A percentile compares a stretch with the other conserved stretches of the same genome.
Conservation (phyloP, 352 stramenopile species). For the Phytophthora megakarya region DNA sequence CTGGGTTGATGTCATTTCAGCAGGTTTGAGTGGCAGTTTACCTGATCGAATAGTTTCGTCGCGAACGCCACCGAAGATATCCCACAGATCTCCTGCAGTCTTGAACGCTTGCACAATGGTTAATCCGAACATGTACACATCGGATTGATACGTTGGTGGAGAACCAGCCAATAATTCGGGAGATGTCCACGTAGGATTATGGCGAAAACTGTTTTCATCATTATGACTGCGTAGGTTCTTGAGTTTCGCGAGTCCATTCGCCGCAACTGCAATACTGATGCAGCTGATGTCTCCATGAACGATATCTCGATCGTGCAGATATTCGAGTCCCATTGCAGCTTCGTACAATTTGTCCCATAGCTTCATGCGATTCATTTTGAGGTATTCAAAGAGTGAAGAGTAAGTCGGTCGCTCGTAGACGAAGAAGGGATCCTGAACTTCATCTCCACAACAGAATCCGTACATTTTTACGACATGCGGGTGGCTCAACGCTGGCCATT, state of each 20-base stretch:
- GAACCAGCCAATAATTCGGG: constrained; percentile 15
- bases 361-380: neutral
- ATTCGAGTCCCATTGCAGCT: constrained; percentile 31
- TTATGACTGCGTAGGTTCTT: constrained; percentile 7
- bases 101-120: constrained; percentile 14
- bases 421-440: constrained; percentile 18
- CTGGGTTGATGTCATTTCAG: neutral
- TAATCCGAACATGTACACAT: constrained; percentile 8
- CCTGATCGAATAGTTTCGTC: constrained; percentile 6
- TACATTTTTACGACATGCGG: constrained; percentile 32
- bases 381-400: constrained; percentile 15
- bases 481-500: constrained; percentile 28
- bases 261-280: constrained; percentile 19
- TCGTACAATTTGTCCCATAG: constrained; percentile 31
- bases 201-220: neutral
- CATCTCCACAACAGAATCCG: constrained; percentile 16
- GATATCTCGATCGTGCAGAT: constrained; percentile 31
- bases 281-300: constrained; percentile 22
- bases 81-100: constrained; percentile 1
- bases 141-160: constrained; percentile 3
- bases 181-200: constrained; percentile 1
- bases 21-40: constrained; percentile 1
- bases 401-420: constrained; percentile 22
- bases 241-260: constrained; percentile 24
- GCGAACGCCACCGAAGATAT: neutral